Evolutionary conservation across 2,329 filamentous ascomycete species (phyloP).

Genomic region (Sporothrix pseudoabietina): DNA sequence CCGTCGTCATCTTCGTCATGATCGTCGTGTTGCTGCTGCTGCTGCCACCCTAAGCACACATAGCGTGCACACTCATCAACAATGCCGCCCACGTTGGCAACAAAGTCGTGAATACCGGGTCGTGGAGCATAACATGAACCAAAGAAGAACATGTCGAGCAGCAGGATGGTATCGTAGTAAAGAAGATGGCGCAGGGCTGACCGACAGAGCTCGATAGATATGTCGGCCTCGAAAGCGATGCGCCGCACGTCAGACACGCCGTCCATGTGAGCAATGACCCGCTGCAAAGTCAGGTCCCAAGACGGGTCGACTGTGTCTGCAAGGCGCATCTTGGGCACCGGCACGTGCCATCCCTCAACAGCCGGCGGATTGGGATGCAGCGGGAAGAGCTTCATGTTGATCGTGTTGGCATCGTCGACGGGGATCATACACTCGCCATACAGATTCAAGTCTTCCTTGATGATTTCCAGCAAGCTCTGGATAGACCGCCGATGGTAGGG

Average conservation of each 20-base stretch:
- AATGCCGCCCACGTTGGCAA: conserved; percentile 70
- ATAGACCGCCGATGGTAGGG: conserved; percentile 62
- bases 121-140: conserved; percentile 84
- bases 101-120: conserved; percentile 75
- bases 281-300: conserved; percentile 75
- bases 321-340: conserved; percentile 71
- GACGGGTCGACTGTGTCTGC: conserved; percentile 64
- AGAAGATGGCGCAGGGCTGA: conserved; percentile 86
- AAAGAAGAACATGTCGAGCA: conserved; percentile 96
- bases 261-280: conserved; percentile 84
- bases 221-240: conserved; percentile 82
- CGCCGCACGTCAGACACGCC: conserved; percentile 86
- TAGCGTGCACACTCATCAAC: conserved; percentile 88
- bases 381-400: conserved; percentile 95
- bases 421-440: conserved; percentile 99
- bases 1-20: neutral
- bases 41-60: conserved; percentile 54
- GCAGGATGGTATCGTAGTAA: conserved; percentile 86
- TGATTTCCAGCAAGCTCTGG: conserved; percentile 78
- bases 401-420: conserved; percentile 89
- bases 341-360: conserved; percentile 88
- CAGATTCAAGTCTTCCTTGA: conserved; percentile 87
- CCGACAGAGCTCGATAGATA: conserved; percentile 82
- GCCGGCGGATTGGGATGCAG: conserved; percentile 74
- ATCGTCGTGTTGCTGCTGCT: neutral